Base-by-base conservation (phyloP, 805 yeast genomes). In the Saccharomycopsis sp. region DNA sequence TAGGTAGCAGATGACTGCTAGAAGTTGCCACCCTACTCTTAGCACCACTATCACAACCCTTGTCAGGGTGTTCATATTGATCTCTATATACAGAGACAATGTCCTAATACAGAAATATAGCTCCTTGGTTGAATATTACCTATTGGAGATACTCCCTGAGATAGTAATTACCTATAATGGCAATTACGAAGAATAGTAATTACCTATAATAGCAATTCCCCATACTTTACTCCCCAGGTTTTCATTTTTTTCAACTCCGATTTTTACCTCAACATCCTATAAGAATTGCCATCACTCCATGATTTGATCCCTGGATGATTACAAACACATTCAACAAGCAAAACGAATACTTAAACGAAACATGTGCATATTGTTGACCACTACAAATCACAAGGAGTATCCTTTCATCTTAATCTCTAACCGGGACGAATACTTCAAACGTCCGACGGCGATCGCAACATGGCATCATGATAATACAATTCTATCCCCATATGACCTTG, bases 291-390 rank as follows among this genome's bases (percentile, higher is more conserved):
- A 44, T 44, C 19, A 19, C 49, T 44, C 22, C 22, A 17, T 17
- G 19, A 8, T 35, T 35, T 35, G 19, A 44, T 44, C 22, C 14
- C 41, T 35, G 8, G 14, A 9, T 35, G 41, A 35, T 35, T 35
- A 9, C 14, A 8, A 9, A 35, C 14, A 9, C 14, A 14, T 14
- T 35, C 8, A 35, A 35, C 41, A 12, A 47, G 20, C 12, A 19
- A 12, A 17, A 8, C 50, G 9, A 17, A 7, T 20, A 47, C 50
- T 9, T 20, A 7, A 17, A 47, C 50, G 12, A 9, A 47, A 15
- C 15, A 91, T 92, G 98, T 92, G 98, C 72, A 87, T 91, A 35
- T 69, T 89, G 19, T 66, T 90, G 41, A 79, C 87, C 0, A 79
- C 96, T 1, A 80, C 82, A 14, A 77, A 74, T 1, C 92, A 88